phyloP scores from a whole-genome alignment of 805 yeast genomes.

The Metschnikowia continentalis region DNA sequence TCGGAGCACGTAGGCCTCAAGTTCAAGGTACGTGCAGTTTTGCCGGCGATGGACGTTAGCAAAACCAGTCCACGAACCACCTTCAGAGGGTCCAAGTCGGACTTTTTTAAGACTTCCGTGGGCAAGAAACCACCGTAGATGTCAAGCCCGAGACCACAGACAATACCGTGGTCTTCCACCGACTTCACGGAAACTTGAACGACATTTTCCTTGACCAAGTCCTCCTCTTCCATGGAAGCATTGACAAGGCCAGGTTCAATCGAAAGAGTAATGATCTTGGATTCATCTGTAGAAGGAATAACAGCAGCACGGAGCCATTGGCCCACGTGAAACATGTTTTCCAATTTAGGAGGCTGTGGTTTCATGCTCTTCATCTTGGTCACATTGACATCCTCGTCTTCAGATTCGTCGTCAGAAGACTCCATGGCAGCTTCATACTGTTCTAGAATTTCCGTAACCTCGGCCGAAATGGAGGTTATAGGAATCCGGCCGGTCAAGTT shows the following conservation, averaged over 20 bases:
- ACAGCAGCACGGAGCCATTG: constrained; percentile 89
- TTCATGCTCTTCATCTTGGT: constrained; percentile 20
- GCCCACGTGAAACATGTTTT: constrained; percentile 58
- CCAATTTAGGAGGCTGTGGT: constrained; percentile 53
- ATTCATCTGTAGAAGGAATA: constrained; percentile 42
- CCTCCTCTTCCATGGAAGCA: constrained; percentile 55
- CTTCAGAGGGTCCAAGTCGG: constrained; percentile 30
- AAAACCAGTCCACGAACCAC: constrained; percentile 64
- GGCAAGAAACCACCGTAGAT: constrained; percentile 69
- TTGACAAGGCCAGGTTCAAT: constrained; percentile 76
- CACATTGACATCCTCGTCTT: constrained; percentile 26
- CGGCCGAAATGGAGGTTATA: constrained; percentile 65
- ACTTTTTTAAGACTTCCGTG: constrained; percentile 53
- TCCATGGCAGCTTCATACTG: constrained; percentile 44
- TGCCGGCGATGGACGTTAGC: constrained; percentile 46
- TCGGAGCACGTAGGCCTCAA: constrained; percentile 45
- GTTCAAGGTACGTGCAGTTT: constrained; percentile 54
- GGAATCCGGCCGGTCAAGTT: constrained; percentile 76
- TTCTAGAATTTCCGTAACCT: constrained; percentile 55
- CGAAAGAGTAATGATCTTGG: constrained; percentile 57
- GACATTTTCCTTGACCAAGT: constrained; percentile 54
- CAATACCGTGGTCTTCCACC: constrained; percentile 88
- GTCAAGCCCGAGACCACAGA: constrained; percentile 63
- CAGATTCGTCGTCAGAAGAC: constrained; percentile 30
- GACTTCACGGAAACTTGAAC: constrained; percentile 77